Percentiles rank a stretch among this genome's conserved stretches.
Conservation (phyloP, 2,329 filamentous ascomycete genomes). For the Cercospora nicotianae region DNA sequence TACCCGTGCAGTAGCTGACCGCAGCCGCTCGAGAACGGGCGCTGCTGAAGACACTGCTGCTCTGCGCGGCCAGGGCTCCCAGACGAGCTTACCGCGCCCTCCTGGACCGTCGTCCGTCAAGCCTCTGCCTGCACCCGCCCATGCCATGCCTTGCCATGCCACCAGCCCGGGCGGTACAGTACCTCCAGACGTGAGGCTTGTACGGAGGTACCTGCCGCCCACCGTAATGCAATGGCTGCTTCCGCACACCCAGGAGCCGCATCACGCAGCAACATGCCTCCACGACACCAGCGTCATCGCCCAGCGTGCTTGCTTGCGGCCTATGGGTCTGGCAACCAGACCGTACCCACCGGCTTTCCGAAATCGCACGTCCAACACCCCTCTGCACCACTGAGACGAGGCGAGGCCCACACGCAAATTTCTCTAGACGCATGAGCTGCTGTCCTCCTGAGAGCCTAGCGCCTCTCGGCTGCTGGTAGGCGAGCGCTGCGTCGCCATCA, state of each 20-base stretch:
- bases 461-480: conserved; percentile 20
- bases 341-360: conserved; percentile 8
- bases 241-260: neutral
- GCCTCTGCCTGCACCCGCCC: conserved; percentile 2
- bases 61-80: neutral
- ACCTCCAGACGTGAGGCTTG: neutral
- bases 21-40: neutral
- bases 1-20: neutral
- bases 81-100: conserved; percentile 14
- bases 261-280: neutral
- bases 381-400: conserved; percentile 2
- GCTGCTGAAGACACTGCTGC: conserved; percentile 6
- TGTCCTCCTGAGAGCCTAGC: conserved; percentile 12
- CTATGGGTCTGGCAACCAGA: conserved; percentile 7
- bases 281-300: conserved; percentile 12
- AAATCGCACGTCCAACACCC: neutral
- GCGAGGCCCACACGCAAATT: conserved; percentile 18
- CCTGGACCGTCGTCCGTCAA: conserved; percentile 3
- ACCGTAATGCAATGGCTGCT: neutral
- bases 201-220: neutral
- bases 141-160: neutral
- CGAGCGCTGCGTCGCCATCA: conserved; percentile 15
- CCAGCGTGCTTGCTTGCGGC: neutral
- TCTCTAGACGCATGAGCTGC: conserved; percentile 12
- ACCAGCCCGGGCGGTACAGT: neutral